Base-by-base conservation (phyloP, 1,284 basidiomycete genomes). In the Apiotrichum porosum region DNA sequence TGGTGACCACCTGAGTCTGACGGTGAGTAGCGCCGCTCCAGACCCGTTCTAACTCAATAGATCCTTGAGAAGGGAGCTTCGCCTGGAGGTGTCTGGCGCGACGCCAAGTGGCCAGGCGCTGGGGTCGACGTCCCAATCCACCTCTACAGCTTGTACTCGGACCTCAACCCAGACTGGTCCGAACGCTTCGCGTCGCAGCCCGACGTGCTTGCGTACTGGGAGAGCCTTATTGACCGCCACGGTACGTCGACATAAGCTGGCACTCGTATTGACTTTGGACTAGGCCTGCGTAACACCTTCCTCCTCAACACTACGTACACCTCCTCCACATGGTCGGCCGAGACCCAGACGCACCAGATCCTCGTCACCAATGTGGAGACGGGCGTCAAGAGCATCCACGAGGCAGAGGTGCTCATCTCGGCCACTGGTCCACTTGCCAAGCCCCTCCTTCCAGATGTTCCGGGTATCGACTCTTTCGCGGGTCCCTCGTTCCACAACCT, bases 401-500 rank as follows among this genome's bases (percentile, higher is more conserved):
- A 35, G 6, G 48, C 61, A 17, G 49, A 65, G 17, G 38, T 67
- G 8, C 54, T 67, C 39, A 56, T 67, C 24, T 54, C 55, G 0
- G 65, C 65, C 19, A 52, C 50, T 2, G 65, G 65, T 1, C 60
- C 65, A 3, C 50, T 65, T 6, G 55, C 54, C 35, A 57, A 49
- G 22, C 60, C 59, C 24, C 58, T 57, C 46, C 54, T 68, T 31
- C 72, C 72, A 6, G 43, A 60, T 3, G 52, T 72, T 12, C 60
- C 64, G 0, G 69, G 69, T 0, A 50, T 62, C 19, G 58, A 68
- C 9, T 41, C 38, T 3, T 74, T 72, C 57, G 54, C 67, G 23
- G 72, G 72, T 3, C 24, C 40, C 9, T 57, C 61, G 24, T 63
- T 68, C 24, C 72, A 74, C 49, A 68, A 63, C 21, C 62, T 65